Evolutionary conservation across 2,329 filamentous ascomycete species (phyloP), one percentile per base, ranked within the genome.

Genomic region (Pestalotiopsis sp.): DNA sequence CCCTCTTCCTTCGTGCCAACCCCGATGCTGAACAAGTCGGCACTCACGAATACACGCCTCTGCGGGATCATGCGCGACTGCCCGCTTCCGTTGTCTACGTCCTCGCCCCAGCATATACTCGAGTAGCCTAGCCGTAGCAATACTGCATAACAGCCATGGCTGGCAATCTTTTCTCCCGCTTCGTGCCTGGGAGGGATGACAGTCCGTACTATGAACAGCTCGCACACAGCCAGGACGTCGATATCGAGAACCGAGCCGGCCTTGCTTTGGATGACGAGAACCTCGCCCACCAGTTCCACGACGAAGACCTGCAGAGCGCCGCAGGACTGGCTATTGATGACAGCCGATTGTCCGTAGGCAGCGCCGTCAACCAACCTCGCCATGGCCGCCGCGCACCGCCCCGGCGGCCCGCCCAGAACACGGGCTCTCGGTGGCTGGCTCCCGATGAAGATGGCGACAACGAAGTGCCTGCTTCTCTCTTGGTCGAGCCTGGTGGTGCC

Each of bases 381-480:
- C 62, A 67, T 23, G 41, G 70, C n/a, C 73, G 69, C 57, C 68
- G 65, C 20, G 69, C 68, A 39, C 52, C 49, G 31, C n/a, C 67
- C 38, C 64, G 66, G 63, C 63, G 52, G 31, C 56, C 66, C 57
- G 71, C 68, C 31, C 74, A 70, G 5, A 71, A 73, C 52, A 57
- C 71, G 3, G 71, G 70, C 56, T 59, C 77, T 9, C 73, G 72
- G 65, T 80, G 79, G 78, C 70, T 76, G 20, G 68, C 71, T 27
- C 74, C 71, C 20, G 77, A 82, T 17, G 77, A 76, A 68, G 71
- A 77, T 36, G 71, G 70, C 41, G 86, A 88, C 38, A 89, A 90
- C 67, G 89, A 91, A 73, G 89, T 91, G 0, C 90, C 90, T 0
- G 87, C 85, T 20, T 92, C 90, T 3, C 80, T 92, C 20, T 77